Conservation (phyloP, 306 rosid species). For the Citrullus amarus region DNA sequence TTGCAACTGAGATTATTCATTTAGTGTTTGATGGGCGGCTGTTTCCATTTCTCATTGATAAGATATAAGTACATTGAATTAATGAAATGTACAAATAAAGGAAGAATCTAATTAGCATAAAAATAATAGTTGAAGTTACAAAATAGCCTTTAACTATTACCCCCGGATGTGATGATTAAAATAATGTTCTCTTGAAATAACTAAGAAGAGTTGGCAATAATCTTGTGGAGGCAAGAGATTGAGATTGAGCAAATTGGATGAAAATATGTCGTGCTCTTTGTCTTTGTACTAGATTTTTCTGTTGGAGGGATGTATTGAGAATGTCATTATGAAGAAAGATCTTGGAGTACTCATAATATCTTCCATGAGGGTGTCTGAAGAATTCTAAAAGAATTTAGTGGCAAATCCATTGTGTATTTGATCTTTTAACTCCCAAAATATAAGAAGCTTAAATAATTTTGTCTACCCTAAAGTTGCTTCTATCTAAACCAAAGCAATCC, state of each 20-base stretch:
- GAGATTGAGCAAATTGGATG: neutral
- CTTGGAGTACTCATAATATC: neutral
- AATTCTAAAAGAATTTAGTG: neutral
- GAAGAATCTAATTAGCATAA: neutral
- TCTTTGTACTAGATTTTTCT: neutral
- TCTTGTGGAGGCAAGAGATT: neutral
- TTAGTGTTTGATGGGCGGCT: neutral
- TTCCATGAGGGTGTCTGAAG: neutral
- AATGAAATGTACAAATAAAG: neutral
- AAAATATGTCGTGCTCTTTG: neutral
- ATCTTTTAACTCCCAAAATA: neutral
- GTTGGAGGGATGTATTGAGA: neutral
- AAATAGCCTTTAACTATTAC: neutral
- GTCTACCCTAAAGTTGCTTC: neutral
- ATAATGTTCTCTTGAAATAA: neutral
- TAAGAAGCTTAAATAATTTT: neutral
- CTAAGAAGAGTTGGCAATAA: neutral
- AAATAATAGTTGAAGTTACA: neutral
- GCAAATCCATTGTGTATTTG: neutral
- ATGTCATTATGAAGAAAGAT: neutral
- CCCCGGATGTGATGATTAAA: neutral
- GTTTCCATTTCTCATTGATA: neutral
- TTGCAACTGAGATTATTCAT: neutral
- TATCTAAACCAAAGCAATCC: neutral
- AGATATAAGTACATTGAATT: neutral